Evolutionary conservation across 495 filamentous ascomycete species (phyloP).

Genomic region (Penicillium salamii): DNA sequence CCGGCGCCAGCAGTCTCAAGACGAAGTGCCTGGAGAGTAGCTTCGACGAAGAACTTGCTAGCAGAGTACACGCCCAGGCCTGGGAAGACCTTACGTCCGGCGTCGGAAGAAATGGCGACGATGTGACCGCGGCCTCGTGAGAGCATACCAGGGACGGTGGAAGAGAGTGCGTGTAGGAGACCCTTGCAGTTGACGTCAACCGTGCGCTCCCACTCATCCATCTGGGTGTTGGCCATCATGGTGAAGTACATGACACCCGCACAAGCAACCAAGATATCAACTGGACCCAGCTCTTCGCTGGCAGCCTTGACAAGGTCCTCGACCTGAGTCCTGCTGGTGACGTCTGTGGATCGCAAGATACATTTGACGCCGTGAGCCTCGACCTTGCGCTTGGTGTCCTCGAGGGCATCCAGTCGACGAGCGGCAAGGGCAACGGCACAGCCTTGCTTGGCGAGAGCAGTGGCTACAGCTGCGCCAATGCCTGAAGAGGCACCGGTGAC

Average conservation of each 20-base stretch:
- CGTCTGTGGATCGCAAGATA: conserved; percentile 59
- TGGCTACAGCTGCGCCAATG: conserved; percentile 49
- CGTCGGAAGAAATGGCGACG: conserved; percentile 68
- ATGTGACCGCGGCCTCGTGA: conserved; percentile 58
- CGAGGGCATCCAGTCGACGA: conserved; percentile 57
- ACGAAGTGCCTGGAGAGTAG: conserved; percentile 61
- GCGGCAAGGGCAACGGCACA: conserved; percentile 62
- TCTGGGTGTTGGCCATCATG: conserved; percentile 65
- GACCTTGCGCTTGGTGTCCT: conserved; percentile 52
- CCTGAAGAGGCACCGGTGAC: conserved; percentile 51
- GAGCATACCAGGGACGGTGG: conserved; percentile 61
- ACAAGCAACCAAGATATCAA: conserved; percentile 66
- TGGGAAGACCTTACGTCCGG: conserved; percentile 68
- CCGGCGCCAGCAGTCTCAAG: conserved; percentile 65
- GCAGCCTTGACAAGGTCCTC: conserved; percentile 52
- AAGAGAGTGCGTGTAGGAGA: conserved; percentile 58
- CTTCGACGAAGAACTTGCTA: conserved; percentile 72
- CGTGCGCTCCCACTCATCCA: conserved; percentile 66
- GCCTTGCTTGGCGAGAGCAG: conserved; percentile 52
- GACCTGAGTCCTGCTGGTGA: conserved; percentile 54
- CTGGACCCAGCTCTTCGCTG: conserved; percentile 54
- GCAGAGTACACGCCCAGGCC: conserved; percentile 71
- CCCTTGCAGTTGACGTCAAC: conserved; percentile 74
- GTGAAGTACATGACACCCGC: conserved; percentile 76
- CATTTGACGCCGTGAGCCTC: conserved; percentile 50